Evolutionary conservation across 2,329 filamentous ascomycete species (phyloP).

Genomic region (Teratosphaeria destructans): DNA sequence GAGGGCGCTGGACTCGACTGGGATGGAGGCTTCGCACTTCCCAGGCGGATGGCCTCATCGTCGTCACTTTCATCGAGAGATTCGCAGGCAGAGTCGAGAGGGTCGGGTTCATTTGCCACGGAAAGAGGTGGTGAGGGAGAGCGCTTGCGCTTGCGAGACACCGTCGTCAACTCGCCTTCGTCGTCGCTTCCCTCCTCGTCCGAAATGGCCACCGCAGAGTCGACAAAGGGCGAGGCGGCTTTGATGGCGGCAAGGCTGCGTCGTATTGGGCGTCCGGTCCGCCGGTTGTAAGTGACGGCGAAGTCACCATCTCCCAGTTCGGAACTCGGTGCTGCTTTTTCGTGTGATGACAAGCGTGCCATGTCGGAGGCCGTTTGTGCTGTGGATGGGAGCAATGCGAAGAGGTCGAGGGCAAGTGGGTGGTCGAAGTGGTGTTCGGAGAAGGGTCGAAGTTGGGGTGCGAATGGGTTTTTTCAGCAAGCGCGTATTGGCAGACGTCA

Average conservation of each 20-base stretch:
- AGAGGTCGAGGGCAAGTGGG: neutral
- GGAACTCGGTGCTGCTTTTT: neutral
- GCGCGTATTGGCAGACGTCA: neutral
- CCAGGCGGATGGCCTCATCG: neutral
- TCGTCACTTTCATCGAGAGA: neutral
- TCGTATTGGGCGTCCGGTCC: slow-evolving; percentile 35
- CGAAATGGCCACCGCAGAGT: slow-evolving; percentile 28
- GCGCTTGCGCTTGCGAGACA: slow-evolving; percentile 20
- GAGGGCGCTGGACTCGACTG: slow-evolving; percentile 1
- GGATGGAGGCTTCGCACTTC: slow-evolving; percentile 10
- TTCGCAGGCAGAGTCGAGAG: neutral
- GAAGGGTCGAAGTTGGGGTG: neutral
- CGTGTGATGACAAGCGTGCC: neutral
- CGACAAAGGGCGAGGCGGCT: slow-evolving; percentile 31
- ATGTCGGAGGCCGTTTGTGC: neutral
- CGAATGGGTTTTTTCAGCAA: neutral
- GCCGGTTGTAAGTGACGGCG: slow-evolving; percentile 26
- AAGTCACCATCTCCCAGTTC: slow-evolving; percentile 19
- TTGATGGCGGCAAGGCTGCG: slow-evolving; percentile 17
- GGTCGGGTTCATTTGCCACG: neutral
- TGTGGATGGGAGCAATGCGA: neutral
- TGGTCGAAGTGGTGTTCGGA: neutral
- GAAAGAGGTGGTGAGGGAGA: slow-evolving; percentile 1
- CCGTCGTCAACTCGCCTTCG: slow-evolving; percentile 15
- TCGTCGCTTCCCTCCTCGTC: slow-evolving; percentile 25